Percentiles rank a stretch among this genome's conserved stretches.
Evolutionary conservation across 371 early-diverging fungal genomes (phyloP).

Genomic region (Mortierella sp.): DNA sequence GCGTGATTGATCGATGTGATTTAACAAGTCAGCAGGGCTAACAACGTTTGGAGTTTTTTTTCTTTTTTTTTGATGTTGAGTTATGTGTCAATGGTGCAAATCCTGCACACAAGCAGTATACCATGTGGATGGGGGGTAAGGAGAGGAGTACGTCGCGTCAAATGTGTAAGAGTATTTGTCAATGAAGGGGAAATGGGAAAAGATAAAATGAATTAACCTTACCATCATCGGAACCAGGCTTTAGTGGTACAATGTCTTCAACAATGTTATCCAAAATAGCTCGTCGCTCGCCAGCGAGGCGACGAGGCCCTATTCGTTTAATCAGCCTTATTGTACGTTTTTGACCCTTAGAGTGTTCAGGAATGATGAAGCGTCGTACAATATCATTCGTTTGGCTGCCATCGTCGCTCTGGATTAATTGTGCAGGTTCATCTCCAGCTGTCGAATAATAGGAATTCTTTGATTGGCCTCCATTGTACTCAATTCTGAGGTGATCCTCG

Average conservation of each 20-base stretch:
- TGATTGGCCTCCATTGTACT: slow-evolving; percentile 13
- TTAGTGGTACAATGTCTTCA: not conserved
- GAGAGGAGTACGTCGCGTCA: not conserved
- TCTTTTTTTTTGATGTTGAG: too few relatives aligned
- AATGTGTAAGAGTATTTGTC: slow-evolving; percentile 1
- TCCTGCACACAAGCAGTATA: not conserved
- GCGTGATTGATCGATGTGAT: too few relatives aligned
- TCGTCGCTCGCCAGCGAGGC: slow-evolving; percentile 36
- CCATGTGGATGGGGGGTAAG: too few relatives aligned
- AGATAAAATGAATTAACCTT: not conserved
- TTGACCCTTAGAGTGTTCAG: not conserved
- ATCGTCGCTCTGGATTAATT: not conserved
- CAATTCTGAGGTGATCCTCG: slow-evolving; percentile 10
- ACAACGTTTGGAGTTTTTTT: too few relatives aligned
- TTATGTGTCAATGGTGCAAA: not conserved
- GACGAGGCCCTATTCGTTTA: slow-evolving; percentile 26
- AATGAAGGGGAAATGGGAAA: not conserved
- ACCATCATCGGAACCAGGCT: not conserved
- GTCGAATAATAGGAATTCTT: not conserved
- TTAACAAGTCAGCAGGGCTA: too few relatives aligned
- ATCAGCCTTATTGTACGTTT: not conserved
- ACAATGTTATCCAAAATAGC: slow-evolving; percentile 8
- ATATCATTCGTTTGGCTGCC: not conserved
- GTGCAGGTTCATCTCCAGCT: not conserved
- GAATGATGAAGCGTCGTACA: not conserved